phyloP scores from a whole-genome alignment of 2,329 filamentous ascomycete genomes.

The Lasiodiplodia citricola region DNA sequence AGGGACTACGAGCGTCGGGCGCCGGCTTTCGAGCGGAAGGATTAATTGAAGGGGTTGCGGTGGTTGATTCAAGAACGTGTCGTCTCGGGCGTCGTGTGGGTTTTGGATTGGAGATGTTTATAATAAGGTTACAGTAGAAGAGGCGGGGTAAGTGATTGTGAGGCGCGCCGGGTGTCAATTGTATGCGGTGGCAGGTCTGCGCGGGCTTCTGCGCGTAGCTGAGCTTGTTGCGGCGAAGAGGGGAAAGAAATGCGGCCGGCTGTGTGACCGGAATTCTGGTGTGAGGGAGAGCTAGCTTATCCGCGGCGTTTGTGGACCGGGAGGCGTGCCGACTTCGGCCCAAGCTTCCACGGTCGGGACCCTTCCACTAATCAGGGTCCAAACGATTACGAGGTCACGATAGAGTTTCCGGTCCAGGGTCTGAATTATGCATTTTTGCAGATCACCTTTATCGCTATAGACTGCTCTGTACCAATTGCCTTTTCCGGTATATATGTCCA shows the following conservation, averaged over 20 bases:
- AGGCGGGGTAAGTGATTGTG: not conserved
- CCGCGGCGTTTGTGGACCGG: slow-evolving; percentile 1
- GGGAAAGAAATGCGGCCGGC: not conserved
- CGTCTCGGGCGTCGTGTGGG: not conserved
- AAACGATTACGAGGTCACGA: slow-evolving; percentile 7
- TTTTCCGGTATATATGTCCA: slow-evolving; percentile 9
- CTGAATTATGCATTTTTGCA: not conserved
- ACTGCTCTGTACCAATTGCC: slow-evolving; percentile 14
- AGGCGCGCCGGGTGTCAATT: not conserved
- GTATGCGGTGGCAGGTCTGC: not conserved
- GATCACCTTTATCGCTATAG: slow-evolving; percentile 17
- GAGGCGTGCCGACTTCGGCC: slow-evolving; percentile 20
- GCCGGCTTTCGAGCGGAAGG: not conserved
- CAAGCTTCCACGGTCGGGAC: not conserved
- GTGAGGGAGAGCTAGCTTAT: not conserved
- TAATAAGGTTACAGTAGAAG: not conserved
- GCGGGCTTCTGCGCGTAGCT: not conserved
- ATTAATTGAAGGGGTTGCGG: not conserved
- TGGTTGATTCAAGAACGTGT: not conserved
- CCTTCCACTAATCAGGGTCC: not conserved
- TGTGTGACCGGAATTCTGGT: not conserved
- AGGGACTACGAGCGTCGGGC: not conserved
- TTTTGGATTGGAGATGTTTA: not conserved
- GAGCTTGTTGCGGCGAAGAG: not conserved
- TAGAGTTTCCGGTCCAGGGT: not conserved